Evolutionary conservation across 1,284 basidiomycete genomes (phyloP).

Genomic region (Ganoderma meredithae): DNA sequence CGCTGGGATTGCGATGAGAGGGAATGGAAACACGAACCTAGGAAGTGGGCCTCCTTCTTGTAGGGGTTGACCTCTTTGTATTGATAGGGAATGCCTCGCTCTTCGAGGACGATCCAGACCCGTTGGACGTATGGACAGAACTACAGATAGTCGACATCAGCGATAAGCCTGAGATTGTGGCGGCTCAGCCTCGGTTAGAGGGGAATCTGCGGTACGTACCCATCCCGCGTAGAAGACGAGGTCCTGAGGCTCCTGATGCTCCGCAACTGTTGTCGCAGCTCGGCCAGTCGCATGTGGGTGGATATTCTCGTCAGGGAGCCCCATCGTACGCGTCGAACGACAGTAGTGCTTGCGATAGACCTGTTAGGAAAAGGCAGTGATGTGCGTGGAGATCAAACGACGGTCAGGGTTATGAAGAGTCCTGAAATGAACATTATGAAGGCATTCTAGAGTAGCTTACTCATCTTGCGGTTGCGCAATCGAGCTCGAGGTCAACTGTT

Average conservation of each 20-base stretch:
- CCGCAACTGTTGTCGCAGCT: constrained; percentile 57
- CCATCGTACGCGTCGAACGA: not conserved
- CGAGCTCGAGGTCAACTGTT: not conserved
- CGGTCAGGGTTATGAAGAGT: not conserved
- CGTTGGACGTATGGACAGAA: constrained; percentile 77
- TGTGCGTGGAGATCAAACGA: not conserved
- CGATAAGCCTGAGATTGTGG: no score
- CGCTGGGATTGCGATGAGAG: no score
- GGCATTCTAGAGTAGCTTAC: not conserved
- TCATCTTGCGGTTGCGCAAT: constrained; percentile 1
- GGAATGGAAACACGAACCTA: constrained; percentile 44
- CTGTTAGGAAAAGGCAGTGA: not conserved
- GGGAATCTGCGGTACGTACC: constrained; percentile 42
- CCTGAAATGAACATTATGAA: not conserved
- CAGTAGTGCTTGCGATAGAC: not conserved
- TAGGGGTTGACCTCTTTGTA: constrained; percentile 77
- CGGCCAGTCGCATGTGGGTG: constrained; percentile 60
- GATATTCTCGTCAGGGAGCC: constrained; percentile 52
- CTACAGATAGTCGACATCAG: constrained; percentile 37
- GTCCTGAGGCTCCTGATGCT: constrained; percentile 55
- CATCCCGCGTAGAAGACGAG: constrained; percentile 69
- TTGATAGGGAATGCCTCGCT: constrained; percentile 68
- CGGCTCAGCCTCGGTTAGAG: no score
- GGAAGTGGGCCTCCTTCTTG: constrained; percentile 70
- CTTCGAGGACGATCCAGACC: constrained; percentile 75